Base-by-base conservation (phyloP, 2,329 filamentous ascomycete genomes). In the Verticillium tricorpus region DNA sequence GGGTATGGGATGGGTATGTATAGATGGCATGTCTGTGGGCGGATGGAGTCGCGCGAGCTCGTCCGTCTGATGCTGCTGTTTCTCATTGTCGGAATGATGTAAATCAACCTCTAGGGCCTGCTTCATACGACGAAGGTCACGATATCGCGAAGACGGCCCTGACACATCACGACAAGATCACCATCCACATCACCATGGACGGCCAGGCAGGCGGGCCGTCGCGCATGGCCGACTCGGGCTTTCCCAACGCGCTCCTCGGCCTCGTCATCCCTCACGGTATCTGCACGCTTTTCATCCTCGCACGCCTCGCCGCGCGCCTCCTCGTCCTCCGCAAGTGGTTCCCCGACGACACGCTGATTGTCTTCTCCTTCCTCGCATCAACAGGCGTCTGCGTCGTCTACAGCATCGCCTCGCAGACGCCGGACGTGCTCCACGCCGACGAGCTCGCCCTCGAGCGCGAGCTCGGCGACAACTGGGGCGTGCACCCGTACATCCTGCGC, bases 311-410 rank as follows among this genome's bases (percentile, higher is more conserved):
- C 60, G 73, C 73, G 7, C 71, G 73, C 14, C 57, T 71, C 32
- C 57, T 65, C 55, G 61, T 74, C 37, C 65, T 73, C 11, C 65
- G 69, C 1, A 73, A 70, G 60, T 74, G 73, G 73, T 74, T 72
- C 63, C 60, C 70, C 34, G 72, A 74, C 59, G 73, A 74, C 67
- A 70, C 69, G 2, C 68, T 75, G 32, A 71, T 74, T 35, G 39
- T 73, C 17, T 60, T 66, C n/a, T 68, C 72, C 6, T 75, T 69
- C 69, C 56, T 68, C 57, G 71, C 70, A 65, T 70, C 72, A 7
- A 74, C 73, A 0, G 68, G 69, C 6, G 69, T 74, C 8, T 73
- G 69, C 62, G 60, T 70, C 39, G 64, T 73, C 54, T 75, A 74
- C 67, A 67, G 65, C 66, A 68, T 73, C 56, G 69, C 71, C 32